phyloP scores from a whole-genome alignment of 345 rosid genomes.

The Hibiscus mutabilis region DNA sequence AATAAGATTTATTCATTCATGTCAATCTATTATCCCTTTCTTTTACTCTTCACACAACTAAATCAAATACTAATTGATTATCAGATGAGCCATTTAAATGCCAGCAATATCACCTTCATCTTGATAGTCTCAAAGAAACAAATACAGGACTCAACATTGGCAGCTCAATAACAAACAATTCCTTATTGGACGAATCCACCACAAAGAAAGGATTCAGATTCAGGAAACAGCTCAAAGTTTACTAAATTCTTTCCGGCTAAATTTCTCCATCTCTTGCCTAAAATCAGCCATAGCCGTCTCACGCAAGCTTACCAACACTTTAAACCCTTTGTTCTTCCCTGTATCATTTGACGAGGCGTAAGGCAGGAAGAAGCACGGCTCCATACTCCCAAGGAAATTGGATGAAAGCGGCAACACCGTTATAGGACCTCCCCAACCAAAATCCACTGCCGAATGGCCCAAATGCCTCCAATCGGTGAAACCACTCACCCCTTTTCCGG shows the following conservation, averaged over 20 bases:
- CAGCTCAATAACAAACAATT: not conserved
- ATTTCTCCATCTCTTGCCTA: slow-evolving; percentile 55
- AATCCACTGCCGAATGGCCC: slow-evolving; percentile 75
- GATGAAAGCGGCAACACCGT: slow-evolving; percentile 57
- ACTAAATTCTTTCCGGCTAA: slow-evolving; percentile 30
- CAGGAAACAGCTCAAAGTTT: slow-evolving; percentile 15
- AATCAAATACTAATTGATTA: not conserved
- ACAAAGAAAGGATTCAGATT: not conserved
- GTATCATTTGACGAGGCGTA: slow-evolving; percentile 32
- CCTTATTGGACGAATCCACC: too few species aligned
- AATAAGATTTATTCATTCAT: not conserved
- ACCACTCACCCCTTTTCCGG: slow-evolving; percentile 64
- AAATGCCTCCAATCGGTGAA: slow-evolving; percentile 92
- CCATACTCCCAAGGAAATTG: slow-evolving; percentile 64
- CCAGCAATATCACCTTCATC: not conserved
- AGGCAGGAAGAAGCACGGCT: slow-evolving; percentile 87
- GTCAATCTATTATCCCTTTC: not conserved
- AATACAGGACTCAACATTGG: not conserved
- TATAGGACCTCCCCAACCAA: slow-evolving; percentile 86
- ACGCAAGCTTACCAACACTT: slow-evolving; percentile 57
- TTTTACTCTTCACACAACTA: not conserved
- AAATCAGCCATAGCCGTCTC: slow-evolving; percentile 44
- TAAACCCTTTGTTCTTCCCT: slow-evolving; percentile 49
- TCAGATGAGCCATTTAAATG: not conserved
- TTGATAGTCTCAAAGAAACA: not conserved